Percentiles rank a stretch among this genome's conserved stretches.
These are phyloP conservation scores for Globisporangium abappressorium DNA, from an alignment of 352 stramenopile genomes.

Conservation along the genomic window DNA sequence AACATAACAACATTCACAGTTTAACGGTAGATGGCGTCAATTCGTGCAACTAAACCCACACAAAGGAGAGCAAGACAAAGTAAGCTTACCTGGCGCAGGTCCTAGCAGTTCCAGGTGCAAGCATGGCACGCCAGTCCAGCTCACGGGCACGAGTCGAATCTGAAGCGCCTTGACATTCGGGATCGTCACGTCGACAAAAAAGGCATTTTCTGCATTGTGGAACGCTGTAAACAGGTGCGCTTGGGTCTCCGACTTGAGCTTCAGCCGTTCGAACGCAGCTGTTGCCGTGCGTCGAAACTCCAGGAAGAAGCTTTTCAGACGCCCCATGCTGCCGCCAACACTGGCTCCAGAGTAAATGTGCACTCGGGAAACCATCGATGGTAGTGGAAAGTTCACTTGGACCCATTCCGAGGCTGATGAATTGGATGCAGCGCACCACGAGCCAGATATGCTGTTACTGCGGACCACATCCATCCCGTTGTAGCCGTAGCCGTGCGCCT, in stretches of 20 bases:
- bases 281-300: slow-evolving; percentile 2
- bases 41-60: background rate
- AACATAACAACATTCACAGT: background rate
- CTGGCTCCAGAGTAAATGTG: slow-evolving; percentile 25
- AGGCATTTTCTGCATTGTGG: background rate
- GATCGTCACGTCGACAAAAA: slow-evolving; percentile 3
- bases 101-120: slow-evolving; percentile 46
- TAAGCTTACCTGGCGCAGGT: slow-evolving; percentile 33
- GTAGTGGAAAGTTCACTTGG: slow-evolving; percentile 35
- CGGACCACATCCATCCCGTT: slow-evolving; percentile 33
- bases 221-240: slow-evolving; percentile 10
- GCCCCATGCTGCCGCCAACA: slow-evolving; percentile 14
- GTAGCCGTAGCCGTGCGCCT: slow-evolving; percentile 41
- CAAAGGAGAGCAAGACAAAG: background rate
- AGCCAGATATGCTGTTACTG: slow-evolving; percentile 13
- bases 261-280: slow-evolving; percentile 2
- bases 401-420: slow-evolving; percentile 33
- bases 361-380: slow-evolving; percentile 38
- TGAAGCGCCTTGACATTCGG: slow-evolving; percentile 33
- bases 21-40: background rate
- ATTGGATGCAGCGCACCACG: slow-evolving; percentile 38
- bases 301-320: slow-evolving; percentile 1
- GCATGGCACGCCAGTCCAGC: slow-evolving; percentile 35
- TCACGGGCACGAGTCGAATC: slow-evolving; percentile 37
- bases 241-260: background rate